Conservation (phyloP, 306 rosid species). For the Citrullus mucosospermus region DNA sequence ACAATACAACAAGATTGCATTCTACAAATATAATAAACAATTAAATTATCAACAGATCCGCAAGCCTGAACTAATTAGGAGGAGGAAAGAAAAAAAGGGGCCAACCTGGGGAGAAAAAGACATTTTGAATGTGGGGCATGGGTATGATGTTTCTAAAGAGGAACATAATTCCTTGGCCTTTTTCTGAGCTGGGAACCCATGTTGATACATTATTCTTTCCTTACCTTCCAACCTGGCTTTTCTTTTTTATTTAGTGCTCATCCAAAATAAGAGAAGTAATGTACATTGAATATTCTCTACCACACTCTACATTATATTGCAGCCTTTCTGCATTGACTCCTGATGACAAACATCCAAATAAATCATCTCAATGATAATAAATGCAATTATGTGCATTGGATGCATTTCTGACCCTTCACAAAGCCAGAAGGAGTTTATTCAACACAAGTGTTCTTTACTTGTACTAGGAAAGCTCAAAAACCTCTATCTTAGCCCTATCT, state of each 20-base stretch:
- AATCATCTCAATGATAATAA: background rate
- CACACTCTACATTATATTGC: background rate
- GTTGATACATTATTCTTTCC: background rate
- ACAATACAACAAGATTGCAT: too few relatives aligned
- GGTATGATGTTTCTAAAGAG: background rate
- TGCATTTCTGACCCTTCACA: background rate
- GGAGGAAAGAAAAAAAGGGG: too few relatives aligned
- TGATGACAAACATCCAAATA: background rate
- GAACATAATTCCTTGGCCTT: background rate
- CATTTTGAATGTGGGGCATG: background rate
- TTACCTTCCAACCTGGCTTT: conserved; percentile 1
- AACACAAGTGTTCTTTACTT: background rate
- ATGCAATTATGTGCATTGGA: background rate
- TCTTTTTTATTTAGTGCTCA: background rate
- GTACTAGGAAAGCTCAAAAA: background rate
- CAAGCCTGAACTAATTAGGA: too few relatives aligned
- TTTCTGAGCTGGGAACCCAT: background rate
- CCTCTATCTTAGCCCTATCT: background rate
- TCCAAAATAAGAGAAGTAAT: background rate
- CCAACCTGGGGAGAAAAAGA: background rate
- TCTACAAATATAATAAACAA: too few relatives aligned
- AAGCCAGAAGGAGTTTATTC: background rate
- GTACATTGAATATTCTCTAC: background rate
- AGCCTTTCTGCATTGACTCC: conserved; percentile 1
- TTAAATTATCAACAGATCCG: too few relatives aligned